These are phyloP conservation scores for Tulasnella sp. DNA, from an alignment of 768 basidiomycete species.

Conservation along the genomic window DNA sequence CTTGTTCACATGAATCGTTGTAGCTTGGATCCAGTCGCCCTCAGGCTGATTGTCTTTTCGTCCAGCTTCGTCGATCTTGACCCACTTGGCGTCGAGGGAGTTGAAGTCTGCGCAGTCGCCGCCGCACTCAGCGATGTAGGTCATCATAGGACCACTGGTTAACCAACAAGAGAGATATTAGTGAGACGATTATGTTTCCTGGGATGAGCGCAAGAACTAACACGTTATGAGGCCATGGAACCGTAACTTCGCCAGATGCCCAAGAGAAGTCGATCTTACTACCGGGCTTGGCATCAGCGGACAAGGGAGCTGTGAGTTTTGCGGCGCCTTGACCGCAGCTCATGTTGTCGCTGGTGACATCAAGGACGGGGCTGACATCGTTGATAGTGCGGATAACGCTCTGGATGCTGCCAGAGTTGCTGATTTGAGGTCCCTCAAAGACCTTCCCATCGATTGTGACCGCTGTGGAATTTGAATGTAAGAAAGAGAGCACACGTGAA, in stretches of 20 bases:
- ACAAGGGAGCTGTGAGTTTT: slow-evolving; percentile 39
- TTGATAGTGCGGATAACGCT: slow-evolving; percentile 36
- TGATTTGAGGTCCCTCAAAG: slow-evolving; percentile 34
- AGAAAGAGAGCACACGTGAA: not conserved
- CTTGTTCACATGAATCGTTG: slow-evolving; percentile 22
- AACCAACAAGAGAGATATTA: not conserved
- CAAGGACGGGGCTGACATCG: slow-evolving; percentile 39
- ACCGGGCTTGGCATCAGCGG: slow-evolving; percentile 34
- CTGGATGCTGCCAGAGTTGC: slow-evolving; percentile 22
- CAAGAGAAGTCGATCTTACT: slow-evolving; percentile 43
- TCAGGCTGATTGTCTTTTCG: slow-evolving; percentile 23
- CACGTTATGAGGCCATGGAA: slow-evolving; percentile 20
- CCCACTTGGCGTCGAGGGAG: slow-evolving; percentile 49
- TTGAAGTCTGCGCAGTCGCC: slow-evolving; percentile 51
- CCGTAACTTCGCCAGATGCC: slow-evolving; percentile 31
- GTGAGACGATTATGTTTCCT: not conserved
- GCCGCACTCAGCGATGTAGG: slow-evolving; percentile 57
- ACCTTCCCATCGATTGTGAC: slow-evolving; percentile 34
- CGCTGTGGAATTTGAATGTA: not conserved
- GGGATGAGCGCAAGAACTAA: slow-evolving; percentile 17
- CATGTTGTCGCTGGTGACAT: slow-evolving; percentile 41
- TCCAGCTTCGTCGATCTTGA: slow-evolving; percentile 49
- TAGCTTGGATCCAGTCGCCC: slow-evolving; percentile 40
- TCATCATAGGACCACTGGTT: slow-evolving; percentile 57
- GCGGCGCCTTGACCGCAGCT: slow-evolving; percentile 55